phyloP scores from a whole-genome alignment of 177 flowering plant genomes.

The Tripterygium wilfordii region DNA sequence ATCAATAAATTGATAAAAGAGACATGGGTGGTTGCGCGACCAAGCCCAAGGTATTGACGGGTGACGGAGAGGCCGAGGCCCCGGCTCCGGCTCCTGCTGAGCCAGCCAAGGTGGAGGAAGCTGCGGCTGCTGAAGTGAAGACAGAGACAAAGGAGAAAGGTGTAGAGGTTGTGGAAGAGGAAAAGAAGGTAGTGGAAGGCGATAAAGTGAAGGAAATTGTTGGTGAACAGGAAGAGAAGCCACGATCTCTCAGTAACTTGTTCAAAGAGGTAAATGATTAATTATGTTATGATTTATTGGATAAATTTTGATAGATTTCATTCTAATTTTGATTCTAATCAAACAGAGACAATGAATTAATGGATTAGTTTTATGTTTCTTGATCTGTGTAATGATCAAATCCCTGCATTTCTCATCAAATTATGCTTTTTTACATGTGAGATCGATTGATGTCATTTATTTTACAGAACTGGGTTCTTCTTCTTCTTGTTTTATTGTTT shows the following conservation, averaged over 20 bases:
- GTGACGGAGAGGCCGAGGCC: background rate
- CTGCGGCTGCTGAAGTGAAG: background rate
- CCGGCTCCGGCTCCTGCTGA: conserved; percentile 11
- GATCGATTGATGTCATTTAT: too few relatives aligned
- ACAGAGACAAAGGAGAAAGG: background rate
- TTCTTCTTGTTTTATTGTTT: too few relatives aligned
- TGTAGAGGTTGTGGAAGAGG: background rate
- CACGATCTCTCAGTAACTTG: conserved; percentile 25
- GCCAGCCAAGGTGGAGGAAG: conserved; percentile 6
- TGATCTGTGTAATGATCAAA: too few relatives aligned
- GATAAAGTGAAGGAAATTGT: conserved; percentile 2
- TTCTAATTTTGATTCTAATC: too few relatives aligned
- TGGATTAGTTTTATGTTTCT: too few relatives aligned
- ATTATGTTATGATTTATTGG: too few relatives aligned
- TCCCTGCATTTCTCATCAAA: too few relatives aligned
- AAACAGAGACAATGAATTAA: too few relatives aligned
- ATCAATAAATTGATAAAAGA: background rate
- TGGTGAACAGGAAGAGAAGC: conserved; percentile 9
- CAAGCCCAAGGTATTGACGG: conserved; percentile 26
- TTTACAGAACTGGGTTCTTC: too few relatives aligned
- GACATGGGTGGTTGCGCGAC: conserved; percentile 46
- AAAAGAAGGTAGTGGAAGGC: conserved; percentile 9
- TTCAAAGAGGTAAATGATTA: conserved; percentile 20
- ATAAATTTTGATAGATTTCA: too few relatives aligned
- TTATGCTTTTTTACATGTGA: too few relatives aligned